Percentiles rank a stretch among this genome's conserved stretches.
Conservation (phyloP, 345 rosid genomes). For the Syzygium aromaticum region DNA sequence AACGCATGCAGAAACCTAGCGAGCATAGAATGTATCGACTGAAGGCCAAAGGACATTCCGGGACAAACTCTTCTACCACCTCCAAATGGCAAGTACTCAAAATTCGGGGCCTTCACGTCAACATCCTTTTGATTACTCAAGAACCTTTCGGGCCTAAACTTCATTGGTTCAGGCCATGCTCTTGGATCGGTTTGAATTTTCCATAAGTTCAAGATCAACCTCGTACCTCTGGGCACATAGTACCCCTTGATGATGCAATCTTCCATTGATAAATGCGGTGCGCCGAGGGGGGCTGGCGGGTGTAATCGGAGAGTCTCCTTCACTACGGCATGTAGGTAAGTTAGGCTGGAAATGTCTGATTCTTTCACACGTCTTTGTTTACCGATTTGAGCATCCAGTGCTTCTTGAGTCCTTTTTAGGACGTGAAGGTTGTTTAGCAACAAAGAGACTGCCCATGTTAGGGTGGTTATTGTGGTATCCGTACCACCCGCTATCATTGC, state of each 20-base stretch:
- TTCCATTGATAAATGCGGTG: slow-evolving; percentile 6
- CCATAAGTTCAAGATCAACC: slow-evolving; percentile 19
- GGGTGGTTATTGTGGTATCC: neutral
- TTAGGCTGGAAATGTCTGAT: slow-evolving; percentile 15
- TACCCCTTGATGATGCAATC: slow-evolving; percentile 17
- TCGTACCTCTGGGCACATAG: slow-evolving; percentile 17
- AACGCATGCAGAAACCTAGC: slow-evolving; percentile 25
- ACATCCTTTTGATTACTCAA: slow-evolving; percentile 10
- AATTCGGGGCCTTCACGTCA: slow-evolving; percentile 23
- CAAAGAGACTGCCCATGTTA: slow-evolving; percentile 2
- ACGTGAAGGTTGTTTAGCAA: slow-evolving; percentile 2
- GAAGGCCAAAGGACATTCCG: slow-evolving; percentile 12
- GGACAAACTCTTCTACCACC: slow-evolving; percentile 33
- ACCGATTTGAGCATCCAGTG: neutral
- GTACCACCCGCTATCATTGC: neutral
- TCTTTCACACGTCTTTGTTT: slow-evolving; percentile 1
- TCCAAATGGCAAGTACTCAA: slow-evolving; percentile 34
- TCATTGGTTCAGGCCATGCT: slow-evolving; percentile 19
- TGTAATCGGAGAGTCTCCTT: slow-evolving; percentile 24
- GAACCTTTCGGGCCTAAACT: slow-evolving; percentile 28
- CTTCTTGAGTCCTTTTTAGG: slow-evolving; percentile 1
- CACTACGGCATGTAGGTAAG: slow-evolving; percentile 20
- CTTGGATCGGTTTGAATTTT: slow-evolving; percentile 18
- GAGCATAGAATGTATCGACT: slow-evolving; percentile 10
- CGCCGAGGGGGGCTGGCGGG: slow-evolving; percentile 14